Evolutionary conservation across 352 stramenopile genomes (phyloP), one percentile per base, ranked within the genome.

Genomic region (Pythium aquatile): DNA sequence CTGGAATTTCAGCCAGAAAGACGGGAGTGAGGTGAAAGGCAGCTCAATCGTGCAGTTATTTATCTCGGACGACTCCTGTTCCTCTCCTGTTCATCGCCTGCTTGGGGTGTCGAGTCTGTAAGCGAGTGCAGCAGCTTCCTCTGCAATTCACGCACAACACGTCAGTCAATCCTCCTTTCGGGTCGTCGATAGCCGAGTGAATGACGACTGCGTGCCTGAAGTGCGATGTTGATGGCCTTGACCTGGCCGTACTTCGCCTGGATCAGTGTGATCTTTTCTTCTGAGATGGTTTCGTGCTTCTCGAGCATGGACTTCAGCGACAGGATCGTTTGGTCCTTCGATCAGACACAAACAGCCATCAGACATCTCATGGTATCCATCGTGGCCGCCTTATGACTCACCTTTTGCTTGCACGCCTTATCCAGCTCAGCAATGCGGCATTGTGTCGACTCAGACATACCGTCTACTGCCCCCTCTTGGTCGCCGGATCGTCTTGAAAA

Each of bases 191-290:
- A 14, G 35, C 35, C 7, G 35, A 10, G 11, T 4, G 35, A 14
- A 11, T 16, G 35, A 11, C 5, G 35, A 10, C 3, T 42, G 3
- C 35, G 13, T 70, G 91, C 84, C 77, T 93, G 85, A 26, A 94
- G 68, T 3, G 82, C 77, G 58, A 93, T 65, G 61, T 91, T 94
- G 58, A 94, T 91, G 33, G 75, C 72, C 64, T 93, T 93, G 20
- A 88, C 78, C 63, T 94, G 81, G 40, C 84, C 76, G 62, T 94
- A 94, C 55, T 93, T 94, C 42, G 73, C 70, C 33, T 74, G 85
- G 24, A 82, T 65, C 32, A 88, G 66, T 66, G 85, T 87, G 17
- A 90, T 58, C 52, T 91, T 94, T 28, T 88, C 81, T 24, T 91
- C 82, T 10, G 87, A 83, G 4, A 83, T 72, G 0, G 55, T 66